phyloP scores from a whole-genome alignment of 192 early-diverging fungal species.

The Backusella australiensis region DNA sequence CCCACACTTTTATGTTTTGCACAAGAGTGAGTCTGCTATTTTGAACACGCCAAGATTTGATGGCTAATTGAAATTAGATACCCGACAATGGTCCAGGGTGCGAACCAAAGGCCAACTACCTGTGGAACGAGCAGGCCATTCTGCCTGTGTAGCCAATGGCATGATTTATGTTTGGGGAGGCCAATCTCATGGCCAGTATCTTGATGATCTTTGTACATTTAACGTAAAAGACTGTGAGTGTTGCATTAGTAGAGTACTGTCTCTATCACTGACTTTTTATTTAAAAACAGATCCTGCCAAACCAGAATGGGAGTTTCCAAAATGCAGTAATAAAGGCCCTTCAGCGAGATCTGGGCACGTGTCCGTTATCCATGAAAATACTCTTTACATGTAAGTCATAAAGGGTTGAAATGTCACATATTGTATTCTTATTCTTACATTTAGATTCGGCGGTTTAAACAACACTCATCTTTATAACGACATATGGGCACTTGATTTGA shows the following conservation, averaged over 20 bases:
- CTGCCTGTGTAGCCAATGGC: conserved; percentile 38
- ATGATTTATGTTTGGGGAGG: conserved; percentile 51
- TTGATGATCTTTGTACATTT: conserved; percentile 49
- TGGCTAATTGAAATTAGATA: conserved; percentile 23
- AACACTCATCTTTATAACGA: conserved; percentile 52
- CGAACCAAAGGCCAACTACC: conserved; percentile 36
- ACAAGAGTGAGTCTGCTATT: conserved; percentile 26
- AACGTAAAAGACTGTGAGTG: conserved; percentile 46
- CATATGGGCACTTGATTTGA: conserved; percentile 52
- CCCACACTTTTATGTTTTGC: conserved; percentile 36
- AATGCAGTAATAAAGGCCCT: conserved; percentile 21
- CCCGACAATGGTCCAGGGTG: conserved; percentile 42
- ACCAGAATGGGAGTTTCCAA: conserved; percentile 20
- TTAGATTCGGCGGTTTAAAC: conserved; percentile 56
- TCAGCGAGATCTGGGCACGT: conserved; percentile 25
- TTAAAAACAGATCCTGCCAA: conserved; percentile 14
- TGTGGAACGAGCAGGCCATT: conserved; percentile 42
- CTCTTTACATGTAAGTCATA: conserved; percentile 24
- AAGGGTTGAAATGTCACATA: background rate
- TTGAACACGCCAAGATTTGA: background rate
- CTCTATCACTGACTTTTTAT: background rate
- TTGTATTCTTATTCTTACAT: background rate
- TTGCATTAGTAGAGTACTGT: background rate
- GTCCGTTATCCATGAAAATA: conserved; percentile 23
- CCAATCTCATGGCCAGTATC: conserved; percentile 34